Evolutionary conservation across 2,329 filamentous ascomycete genomes (phyloP).

Genomic region (Penicillium sp.): DNA sequence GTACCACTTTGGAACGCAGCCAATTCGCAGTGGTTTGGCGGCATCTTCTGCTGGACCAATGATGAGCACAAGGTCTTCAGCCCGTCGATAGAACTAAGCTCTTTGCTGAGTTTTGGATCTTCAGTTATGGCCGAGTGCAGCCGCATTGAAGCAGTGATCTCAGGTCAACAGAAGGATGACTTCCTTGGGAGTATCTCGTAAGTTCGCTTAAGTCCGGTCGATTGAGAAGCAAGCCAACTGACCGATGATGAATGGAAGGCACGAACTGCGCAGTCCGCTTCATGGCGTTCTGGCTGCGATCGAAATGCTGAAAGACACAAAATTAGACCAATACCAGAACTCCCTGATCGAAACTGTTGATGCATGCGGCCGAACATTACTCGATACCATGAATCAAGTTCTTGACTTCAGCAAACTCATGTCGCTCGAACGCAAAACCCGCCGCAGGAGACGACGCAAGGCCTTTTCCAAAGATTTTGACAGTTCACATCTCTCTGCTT

Average conservation of each 20-base stretch:
- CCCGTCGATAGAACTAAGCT: conserved; percentile 32
- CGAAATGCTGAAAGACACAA: conserved; percentile 50
- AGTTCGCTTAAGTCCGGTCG: not conserved
- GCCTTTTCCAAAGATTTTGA: not conserved
- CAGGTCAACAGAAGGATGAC: conserved; percentile 51
- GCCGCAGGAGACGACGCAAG: conserved; percentile 6
- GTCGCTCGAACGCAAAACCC: conserved; percentile 14
- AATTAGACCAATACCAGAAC: conserved; percentile 39
- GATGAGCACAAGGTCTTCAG: conserved; percentile 28
- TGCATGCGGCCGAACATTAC: conserved; percentile 52
- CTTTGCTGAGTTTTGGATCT: conserved; percentile 37
- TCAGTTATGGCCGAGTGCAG: conserved; percentile 41
- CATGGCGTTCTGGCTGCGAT: conserved; percentile 49
- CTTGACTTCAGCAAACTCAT: conserved; percentile 37
- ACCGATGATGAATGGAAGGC: conserved; percentile 16
- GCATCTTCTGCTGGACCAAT: conserved; percentile 26
- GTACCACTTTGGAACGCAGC: conserved; percentile 35
- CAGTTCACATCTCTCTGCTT: not conserved
- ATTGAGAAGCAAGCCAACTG: not conserved
- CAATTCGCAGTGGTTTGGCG: conserved; percentile 34
- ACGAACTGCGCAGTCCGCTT: conserved; percentile 51
- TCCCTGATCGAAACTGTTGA: conserved; percentile 49
- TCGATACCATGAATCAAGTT: conserved; percentile 47
- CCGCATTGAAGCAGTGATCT: conserved; percentile 34
- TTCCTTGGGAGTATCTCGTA: conserved; percentile 53